Percentiles rank a stretch among this genome's conserved stretches.
Evolutionary conservation across 1,139 yeast species (phyloP).

Genomic region (Candida albicans): DNA sequence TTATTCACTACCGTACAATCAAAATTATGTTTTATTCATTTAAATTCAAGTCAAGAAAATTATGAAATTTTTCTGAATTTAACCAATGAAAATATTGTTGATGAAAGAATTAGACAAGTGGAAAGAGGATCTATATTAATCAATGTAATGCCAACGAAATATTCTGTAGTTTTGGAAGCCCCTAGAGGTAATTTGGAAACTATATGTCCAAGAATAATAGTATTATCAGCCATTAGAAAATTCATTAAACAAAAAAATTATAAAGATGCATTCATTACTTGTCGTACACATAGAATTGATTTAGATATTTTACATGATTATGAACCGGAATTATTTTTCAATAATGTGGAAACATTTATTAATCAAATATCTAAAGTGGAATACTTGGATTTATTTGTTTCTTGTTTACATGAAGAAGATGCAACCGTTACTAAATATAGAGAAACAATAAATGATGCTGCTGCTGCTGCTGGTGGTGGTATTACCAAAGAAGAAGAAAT

Average conservation of each 20-base stretch:
- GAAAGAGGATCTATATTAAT: constrained; percentile 89
- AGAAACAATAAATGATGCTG: constrained; percentile 55
- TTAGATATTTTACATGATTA: constrained; percentile 88
- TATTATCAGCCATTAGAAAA: constrained; percentile 76
- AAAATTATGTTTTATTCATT: constrained; percentile 77
- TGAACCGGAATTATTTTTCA: constrained; percentile 65
- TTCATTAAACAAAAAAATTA: constrained; percentile 61
- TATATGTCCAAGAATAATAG: constrained; percentile 89
- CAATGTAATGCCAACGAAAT: constrained; percentile 76
- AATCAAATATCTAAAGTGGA: constrained; percentile 70
- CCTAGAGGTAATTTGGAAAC: constrained; percentile 97
- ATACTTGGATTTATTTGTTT: constrained; percentile 81
- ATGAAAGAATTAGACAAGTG: constrained; percentile 83
- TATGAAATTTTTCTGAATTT: constrained; percentile 22
- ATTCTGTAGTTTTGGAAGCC: constrained; percentile 85
- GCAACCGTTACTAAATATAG: constrained; percentile 80
- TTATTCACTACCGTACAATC: constrained; percentile 89
- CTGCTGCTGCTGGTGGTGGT: too few relatives aligned
- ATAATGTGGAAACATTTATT: constrained; percentile 67
- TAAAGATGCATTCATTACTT: constrained; percentile 70
- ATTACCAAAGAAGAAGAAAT: constrained; percentile 13
- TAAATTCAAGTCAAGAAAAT: constrained; percentile 42
- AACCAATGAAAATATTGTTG: constrained; percentile 34
- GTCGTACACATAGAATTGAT: constrained; percentile 91
- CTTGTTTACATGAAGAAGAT: constrained; percentile 85